Conservation (phyloP, 495 filamentous ascomycete species). For the Penicillium pancosmium region DNA sequence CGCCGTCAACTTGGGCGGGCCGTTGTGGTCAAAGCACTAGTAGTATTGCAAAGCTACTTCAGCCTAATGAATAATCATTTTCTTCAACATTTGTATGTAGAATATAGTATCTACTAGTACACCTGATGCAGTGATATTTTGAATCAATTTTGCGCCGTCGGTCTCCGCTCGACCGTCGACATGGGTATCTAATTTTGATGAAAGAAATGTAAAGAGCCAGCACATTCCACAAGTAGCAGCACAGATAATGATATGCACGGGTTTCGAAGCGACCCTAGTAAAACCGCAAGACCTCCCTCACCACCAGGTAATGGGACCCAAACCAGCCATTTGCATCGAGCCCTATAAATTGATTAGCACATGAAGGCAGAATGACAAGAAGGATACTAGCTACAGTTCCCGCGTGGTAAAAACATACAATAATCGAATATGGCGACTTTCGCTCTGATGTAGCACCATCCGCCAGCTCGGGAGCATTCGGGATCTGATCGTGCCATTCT, state of each 20-base stretch:
- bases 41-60: too few relatives aligned
- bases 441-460: constrained; percentile 52
- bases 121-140: neutral
- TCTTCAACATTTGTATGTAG: too few relatives aligned
- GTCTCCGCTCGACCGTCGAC: constrained; percentile 13
- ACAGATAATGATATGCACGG: too few relatives aligned
- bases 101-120: too few relatives aligned
- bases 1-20: too few relatives aligned
- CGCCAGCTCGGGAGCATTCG: constrained; percentile 61
- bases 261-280: too few relatives aligned
- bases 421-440: constrained; percentile 68
- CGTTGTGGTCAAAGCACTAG: too few relatives aligned
- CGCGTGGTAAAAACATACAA: constrained; percentile 44
- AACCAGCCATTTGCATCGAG: constrained; percentile 56
- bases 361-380: neutral
- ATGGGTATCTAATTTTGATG: constrained; percentile 29
- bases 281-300: too few relatives aligned
- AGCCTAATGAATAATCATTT: too few relatives aligned
- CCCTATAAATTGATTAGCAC: constrained; percentile 35
- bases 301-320: constrained; percentile 56
- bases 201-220: constrained; percentile 16
- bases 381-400: neutral
- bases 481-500: constrained; percentile 85
- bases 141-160: constrained; percentile 8
- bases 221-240: neutral